Evolutionary conservation across 257 asterid species (phyloP).

Genomic region (Euphrasia confusa): DNA sequence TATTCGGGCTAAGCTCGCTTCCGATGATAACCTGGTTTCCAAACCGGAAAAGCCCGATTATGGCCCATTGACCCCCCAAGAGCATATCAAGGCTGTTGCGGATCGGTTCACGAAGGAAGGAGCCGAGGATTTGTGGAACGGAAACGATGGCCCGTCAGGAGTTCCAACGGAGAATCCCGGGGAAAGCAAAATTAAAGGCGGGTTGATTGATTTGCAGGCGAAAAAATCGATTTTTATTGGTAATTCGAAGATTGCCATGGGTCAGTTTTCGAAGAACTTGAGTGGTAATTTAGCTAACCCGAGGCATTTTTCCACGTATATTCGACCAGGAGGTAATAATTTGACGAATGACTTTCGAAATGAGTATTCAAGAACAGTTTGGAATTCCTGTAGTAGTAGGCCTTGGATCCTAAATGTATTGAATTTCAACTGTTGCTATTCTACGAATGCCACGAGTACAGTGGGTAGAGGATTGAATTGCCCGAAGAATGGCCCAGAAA

Average conservation of each 20-base stretch:
- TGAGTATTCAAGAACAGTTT: conserved; percentile 20
- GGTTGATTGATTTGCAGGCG: conserved; percentile 45
- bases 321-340: conserved; percentile 24
- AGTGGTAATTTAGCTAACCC: conserved; percentile 25
- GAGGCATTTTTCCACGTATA: conserved; percentile 44
- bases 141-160: conserved; percentile 59
- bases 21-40: conserved; percentile 29
- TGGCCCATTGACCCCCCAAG: conserved; percentile 57
- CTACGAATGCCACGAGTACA: conserved; percentile 30
- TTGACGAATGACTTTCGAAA: conserved; percentile 25
- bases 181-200: conserved; percentile 23
- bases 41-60: conserved; percentile 28
- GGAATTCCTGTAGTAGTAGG: no score
- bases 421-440: conserved; percentile 40
- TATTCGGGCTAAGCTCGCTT: conserved; percentile 53
- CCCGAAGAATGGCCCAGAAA: conserved; percentile 31
- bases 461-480: conserved; percentile 25
- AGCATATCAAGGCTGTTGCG: conserved; percentile 72
- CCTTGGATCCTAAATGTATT: conserved; percentile 9
- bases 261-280: conserved; percentile 15
- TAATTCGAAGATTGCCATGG: conserved; percentile 6
- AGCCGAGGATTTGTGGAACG: conserved; percentile 93
- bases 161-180: conserved; percentile 26
- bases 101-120: conserved; percentile 96
- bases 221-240: conserved; percentile 25